Conservation (phyloP, 257 asterid species). For the Solanum sitiens region DNA sequence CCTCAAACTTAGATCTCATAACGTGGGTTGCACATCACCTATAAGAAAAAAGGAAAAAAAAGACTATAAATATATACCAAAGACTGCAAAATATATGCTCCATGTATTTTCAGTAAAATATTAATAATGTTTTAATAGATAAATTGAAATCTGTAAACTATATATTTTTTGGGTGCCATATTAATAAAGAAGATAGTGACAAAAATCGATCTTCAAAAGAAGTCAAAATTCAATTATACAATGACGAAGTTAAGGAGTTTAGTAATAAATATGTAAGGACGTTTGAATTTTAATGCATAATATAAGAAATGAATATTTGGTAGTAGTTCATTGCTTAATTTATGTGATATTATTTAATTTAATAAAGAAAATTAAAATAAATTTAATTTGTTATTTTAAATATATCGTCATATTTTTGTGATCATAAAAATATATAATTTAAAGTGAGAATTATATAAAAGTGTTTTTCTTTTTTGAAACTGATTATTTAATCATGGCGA, state of each 20-base stretch:
- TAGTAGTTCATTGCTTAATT: neutral
- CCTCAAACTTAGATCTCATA: neutral
- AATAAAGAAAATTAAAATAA: neutral
- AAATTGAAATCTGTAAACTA: neutral
- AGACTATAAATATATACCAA: neutral
- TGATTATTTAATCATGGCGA: rapidly evolving
- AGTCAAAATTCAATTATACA: neutral
- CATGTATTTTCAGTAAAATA: neutral
- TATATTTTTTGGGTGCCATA: neutral
- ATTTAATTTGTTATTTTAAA: neutral
- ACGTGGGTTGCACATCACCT: neutral
- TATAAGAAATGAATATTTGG: neutral
- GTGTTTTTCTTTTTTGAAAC: neutral
- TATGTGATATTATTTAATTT: neutral
- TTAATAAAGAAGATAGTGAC: neutral
- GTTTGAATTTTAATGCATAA: too few species aligned
- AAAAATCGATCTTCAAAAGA: neutral
- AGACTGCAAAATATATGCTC: neutral
- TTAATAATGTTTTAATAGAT: neutral
- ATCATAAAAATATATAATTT: neutral
- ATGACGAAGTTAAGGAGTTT: neutral
- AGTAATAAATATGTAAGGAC: neutral
- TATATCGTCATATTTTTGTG: neutral
- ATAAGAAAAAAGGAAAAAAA: neutral
- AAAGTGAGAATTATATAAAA: neutral